Conservation (phyloP, 768 basidiomycete genomes). For the Serendipita sp. region DNA sequence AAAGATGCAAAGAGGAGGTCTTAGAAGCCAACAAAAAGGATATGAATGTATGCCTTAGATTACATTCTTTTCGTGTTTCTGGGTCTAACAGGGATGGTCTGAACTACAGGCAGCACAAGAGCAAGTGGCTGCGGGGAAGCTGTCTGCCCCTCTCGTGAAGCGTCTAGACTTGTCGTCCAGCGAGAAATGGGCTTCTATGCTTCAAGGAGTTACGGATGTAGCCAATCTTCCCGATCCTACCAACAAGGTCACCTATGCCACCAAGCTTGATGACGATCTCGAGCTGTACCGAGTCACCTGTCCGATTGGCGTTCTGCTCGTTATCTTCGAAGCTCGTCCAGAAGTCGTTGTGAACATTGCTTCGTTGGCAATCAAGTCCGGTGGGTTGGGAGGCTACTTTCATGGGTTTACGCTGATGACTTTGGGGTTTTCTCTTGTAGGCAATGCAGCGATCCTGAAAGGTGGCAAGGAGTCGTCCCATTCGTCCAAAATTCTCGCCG, state of each 20-base stretch:
- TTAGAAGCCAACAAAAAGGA: slow-evolving; percentile 71
- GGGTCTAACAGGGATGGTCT: not conserved
- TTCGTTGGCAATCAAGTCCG: slow-evolving; percentile 89
- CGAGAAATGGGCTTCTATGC: slow-evolving; percentile 91
- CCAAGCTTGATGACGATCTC: slow-evolving; percentile 71
- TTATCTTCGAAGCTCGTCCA: slow-evolving; percentile 94
- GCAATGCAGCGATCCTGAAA: slow-evolving; percentile 93
- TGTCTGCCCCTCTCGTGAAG: slow-evolving; percentile 71
- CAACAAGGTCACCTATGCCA: slow-evolving; percentile 74
- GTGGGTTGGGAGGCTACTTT: slow-evolving; percentile 29
- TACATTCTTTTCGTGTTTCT: no score
- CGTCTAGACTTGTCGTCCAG: slow-evolving; percentile 63
- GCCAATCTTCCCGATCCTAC: slow-evolving; percentile 75
- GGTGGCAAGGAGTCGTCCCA: slow-evolving; percentile 89
- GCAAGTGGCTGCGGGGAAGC: slow-evolving; percentile 69
- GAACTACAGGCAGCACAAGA: slow-evolving; percentile 46
- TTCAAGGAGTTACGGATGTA: slow-evolving; percentile 79
- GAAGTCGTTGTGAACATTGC: slow-evolving; percentile 98
- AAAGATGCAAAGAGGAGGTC: slow-evolving; percentile 47
- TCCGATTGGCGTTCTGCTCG: slow-evolving; percentile 88
- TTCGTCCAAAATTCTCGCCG: slow-evolving; percentile 61
- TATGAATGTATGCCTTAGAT: slow-evolving; percentile 42
- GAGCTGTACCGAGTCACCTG: slow-evolving; percentile 90
- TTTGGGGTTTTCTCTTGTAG: slow-evolving; percentile 28
- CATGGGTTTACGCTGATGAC: no score